phyloP scores from a whole-genome alignment of 2,329 filamentous ascomycete species.

The Ascomycota sp. region DNA sequence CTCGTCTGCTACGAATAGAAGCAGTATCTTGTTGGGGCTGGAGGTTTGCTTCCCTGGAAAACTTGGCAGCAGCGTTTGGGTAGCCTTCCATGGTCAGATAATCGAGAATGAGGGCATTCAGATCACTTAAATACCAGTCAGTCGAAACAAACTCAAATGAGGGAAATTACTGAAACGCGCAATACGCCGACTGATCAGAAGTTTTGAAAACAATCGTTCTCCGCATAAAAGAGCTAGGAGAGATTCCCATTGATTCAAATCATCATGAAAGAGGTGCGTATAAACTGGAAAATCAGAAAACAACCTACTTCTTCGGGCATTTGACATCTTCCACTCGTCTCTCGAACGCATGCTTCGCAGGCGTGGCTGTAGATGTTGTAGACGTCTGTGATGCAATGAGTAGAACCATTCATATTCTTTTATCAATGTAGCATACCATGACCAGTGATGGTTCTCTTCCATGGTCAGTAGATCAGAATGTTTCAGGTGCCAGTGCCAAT shows the following conservation, averaged over 20 bases:
- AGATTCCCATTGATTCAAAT: constrained; percentile 99
- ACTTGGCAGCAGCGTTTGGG: constrained; percentile 76
- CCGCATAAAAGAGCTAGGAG: constrained; percentile 87
- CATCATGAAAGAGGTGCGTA: constrained; percentile 37
- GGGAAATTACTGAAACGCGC: too few species aligned
- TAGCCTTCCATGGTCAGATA: constrained; percentile 95
- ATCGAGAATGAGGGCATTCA: constrained; percentile 88
- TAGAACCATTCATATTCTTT: too few species aligned
- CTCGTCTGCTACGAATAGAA: constrained; percentile 57
- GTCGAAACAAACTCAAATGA: constrained; percentile 2
- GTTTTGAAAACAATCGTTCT: constrained; percentile 54
- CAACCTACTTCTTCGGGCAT: constrained; percentile 63
- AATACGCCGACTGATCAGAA: constrained; percentile 27
- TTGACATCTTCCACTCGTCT: constrained; percentile 66
- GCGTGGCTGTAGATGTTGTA: constrained; percentile 51
- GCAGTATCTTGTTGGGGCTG: constrained; percentile 49
- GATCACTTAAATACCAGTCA: constrained; percentile 44
- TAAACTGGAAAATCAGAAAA: not conserved
- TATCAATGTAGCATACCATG: too few species aligned
- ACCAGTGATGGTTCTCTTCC: too few species aligned
- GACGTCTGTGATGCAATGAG: constrained; percentile 49
- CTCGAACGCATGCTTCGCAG: constrained; percentile 56
- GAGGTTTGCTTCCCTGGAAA: constrained; percentile 84
- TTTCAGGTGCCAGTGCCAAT: too few species aligned
- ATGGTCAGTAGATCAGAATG: too few species aligned